Conservation (phyloP, 2,329 filamentous ascomycete genomes). For the Clonostachys rosea region DNA sequence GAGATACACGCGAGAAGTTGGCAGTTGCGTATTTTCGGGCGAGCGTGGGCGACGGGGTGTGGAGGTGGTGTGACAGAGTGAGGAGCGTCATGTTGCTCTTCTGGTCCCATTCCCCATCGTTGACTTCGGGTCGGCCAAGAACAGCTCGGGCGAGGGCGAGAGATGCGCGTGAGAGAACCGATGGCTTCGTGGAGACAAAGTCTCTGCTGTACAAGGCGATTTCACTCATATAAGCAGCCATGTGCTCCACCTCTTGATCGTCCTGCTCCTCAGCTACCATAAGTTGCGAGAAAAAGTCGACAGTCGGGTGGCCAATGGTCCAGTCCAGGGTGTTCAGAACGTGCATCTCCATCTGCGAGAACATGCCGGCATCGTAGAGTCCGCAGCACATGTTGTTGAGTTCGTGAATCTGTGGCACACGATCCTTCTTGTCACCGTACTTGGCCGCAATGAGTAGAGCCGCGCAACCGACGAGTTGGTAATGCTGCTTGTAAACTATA, state of each 20-base stretch:
- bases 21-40: constrained; percentile 55
- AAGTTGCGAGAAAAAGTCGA: constrained; percentile 88
- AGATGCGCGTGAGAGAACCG: constrained; percentile 83
- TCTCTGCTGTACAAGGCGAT: constrained; percentile 95
- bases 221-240: constrained; percentile 91
- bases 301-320: constrained; percentile 92
- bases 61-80: constrained; percentile 53
- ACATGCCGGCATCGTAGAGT: constrained; percentile 98
- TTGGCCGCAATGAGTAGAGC: constrained; percentile 95
- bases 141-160: constrained; percentile 84
- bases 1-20: constrained; percentile 47
- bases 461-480: constrained; percentile 94
- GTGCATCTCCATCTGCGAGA: constrained; percentile 99
- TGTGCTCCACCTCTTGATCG: constrained; percentile 86
- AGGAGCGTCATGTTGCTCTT: constrained; percentile 64
- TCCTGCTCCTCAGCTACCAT: constrained; percentile 75
- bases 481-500: constrained; percentile 98
- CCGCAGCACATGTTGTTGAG: constrained; percentile 99
- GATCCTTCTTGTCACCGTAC: constrained; percentile 97
- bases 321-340: constrained; percentile 96
- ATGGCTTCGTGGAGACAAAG: constrained; percentile 89
- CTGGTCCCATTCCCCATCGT: constrained; percentile 72
- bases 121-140: constrained; percentile 71
- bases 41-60: constrained; percentile 52
- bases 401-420: constrained; percentile 95